These are phyloP conservation scores for Chlorella sp. DNA, from an alignment of 139 green algal genomes.

Conservation along the genomic window DNA sequence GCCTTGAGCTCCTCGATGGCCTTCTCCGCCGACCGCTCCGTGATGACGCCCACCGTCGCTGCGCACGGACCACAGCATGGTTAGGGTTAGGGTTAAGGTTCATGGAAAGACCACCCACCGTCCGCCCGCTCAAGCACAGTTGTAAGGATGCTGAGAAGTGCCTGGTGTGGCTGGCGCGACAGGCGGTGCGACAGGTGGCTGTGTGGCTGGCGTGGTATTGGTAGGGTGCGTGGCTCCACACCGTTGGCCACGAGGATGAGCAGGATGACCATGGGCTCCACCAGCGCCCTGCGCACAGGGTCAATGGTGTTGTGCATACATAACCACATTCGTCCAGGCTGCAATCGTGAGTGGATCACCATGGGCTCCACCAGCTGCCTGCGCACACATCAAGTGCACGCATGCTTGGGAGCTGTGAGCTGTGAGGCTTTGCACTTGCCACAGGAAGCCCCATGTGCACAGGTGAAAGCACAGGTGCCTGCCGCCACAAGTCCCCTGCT, in stretches of 20 bases:
- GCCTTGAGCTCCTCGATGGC: slow-evolving; percentile 85
- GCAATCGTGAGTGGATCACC: slow-evolving; percentile 75
- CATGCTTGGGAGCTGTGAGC: not conserved
- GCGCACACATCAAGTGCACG: not conserved
- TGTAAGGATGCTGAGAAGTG: no score
- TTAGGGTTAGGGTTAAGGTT: no score
- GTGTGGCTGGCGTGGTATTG: not conserved
- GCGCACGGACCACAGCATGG: no score
- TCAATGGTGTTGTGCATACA: no score
- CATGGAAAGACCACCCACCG: no score
- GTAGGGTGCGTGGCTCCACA: not conserved
- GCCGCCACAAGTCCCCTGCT: no score
- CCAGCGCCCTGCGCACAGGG: slow-evolving; percentile 81
- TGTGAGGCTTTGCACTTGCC: not conserved
- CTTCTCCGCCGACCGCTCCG: slow-evolving; percentile 81
- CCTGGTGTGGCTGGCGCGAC: no score
- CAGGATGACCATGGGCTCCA: slow-evolving; percentile 92
- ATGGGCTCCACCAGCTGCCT: not conserved
- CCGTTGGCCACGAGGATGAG: slow-evolving; percentile 86
- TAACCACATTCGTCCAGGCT: slow-evolving; percentile 62
- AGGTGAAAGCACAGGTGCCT: no score
- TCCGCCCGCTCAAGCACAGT: no score
- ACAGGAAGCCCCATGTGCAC: not conserved
- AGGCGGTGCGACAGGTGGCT: no score
- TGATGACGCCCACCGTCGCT: slow-evolving; percentile 89